These are phyloP conservation scores for Linnemannia zychae DNA, from an alignment of 192 early-diverging fungal genomes.

Conservation along the genomic window DNA sequence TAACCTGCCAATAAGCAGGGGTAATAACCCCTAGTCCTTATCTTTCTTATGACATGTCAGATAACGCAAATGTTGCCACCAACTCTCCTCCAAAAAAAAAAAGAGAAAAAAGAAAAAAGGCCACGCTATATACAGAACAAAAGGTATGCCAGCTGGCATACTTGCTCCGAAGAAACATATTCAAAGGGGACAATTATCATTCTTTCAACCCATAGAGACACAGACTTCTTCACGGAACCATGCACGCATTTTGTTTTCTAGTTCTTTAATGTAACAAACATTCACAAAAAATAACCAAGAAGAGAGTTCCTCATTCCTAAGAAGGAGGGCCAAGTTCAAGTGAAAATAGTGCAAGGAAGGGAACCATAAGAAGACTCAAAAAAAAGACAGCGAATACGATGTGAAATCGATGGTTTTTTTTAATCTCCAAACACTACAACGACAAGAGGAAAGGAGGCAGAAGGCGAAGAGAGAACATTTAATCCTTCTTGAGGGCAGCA, in stretches of 20 bases:
- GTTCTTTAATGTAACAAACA: not conserved
- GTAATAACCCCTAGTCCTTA: not conserved
- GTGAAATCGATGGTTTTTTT: slow-evolving; percentile 16
- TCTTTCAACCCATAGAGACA: too few species aligned
- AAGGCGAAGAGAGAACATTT: slow-evolving; percentile 9
- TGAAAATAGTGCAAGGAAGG: not conserved
- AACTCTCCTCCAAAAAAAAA: too few species aligned
- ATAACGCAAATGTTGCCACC: too few species aligned
- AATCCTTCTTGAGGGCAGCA: slow-evolving; percentile 65
- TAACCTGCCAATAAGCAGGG: not conserved
- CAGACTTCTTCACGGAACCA: too few species aligned
- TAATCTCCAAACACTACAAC: slow-evolving; percentile 17
- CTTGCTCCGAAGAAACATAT: too few species aligned
- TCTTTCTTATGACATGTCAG: not conserved
- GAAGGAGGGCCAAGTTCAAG: slow-evolving; percentile 1
- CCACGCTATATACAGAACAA: too few species aligned
- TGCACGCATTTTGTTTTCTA: not conserved
- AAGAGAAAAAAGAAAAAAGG: too few species aligned
- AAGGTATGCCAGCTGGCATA: too few species aligned
- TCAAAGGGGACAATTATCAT: too few species aligned
- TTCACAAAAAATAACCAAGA: not conserved
- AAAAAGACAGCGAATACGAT: slow-evolving; percentile 7
- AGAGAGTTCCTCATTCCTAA: not conserved
- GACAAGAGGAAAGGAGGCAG: slow-evolving; percentile 9
- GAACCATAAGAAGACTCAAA: not conserved